These are phyloP conservation scores for Eucalyptus cloeziana DNA, from an alignment of 345 rosid genomes.

Conservation along the genomic window DNA sequence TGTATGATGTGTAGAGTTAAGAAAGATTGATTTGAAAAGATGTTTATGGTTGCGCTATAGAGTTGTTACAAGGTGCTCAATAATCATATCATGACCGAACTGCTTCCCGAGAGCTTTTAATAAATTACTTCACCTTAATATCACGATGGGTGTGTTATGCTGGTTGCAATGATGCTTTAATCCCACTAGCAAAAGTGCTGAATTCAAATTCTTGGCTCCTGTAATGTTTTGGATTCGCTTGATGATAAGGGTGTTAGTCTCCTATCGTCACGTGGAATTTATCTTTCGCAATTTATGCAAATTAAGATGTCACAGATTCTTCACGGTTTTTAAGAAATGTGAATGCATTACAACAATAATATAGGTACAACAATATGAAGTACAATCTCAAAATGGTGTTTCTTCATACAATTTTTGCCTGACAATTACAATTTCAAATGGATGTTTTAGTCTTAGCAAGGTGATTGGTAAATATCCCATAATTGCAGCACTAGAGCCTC, in stretches of 20 bases:
- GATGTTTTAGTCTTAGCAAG: not conserved
- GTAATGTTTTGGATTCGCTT: not conserved
- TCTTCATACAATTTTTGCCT: not conserved
- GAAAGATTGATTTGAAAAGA: not conserved
- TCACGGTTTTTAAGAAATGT: not conserved
- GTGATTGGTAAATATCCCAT: not conserved
- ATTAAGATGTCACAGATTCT: rapidly evolving
- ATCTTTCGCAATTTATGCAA: not conserved
- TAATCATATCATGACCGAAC: not conserved
- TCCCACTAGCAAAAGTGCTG: not conserved
- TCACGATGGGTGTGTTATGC: not conserved
- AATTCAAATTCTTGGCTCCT: not conserved
- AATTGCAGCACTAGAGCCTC: not conserved
- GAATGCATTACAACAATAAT: not conserved
- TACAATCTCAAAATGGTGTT: not conserved
- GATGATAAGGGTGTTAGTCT: not conserved
- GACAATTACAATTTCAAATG: not conserved
- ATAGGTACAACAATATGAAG: not conserved
- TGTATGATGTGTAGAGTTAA: not conserved
- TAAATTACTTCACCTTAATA: not conserved
- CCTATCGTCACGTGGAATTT: rapidly evolving
- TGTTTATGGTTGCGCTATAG: not conserved
- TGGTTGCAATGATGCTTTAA: not conserved
- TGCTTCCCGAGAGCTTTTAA: not conserved
- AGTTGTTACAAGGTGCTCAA: not conserved